These are phyloP conservation scores for Tolypocladium inflatum DNA, from an alignment of 2,329 filamentous ascomycete species.

Conservation along the genomic window DNA sequence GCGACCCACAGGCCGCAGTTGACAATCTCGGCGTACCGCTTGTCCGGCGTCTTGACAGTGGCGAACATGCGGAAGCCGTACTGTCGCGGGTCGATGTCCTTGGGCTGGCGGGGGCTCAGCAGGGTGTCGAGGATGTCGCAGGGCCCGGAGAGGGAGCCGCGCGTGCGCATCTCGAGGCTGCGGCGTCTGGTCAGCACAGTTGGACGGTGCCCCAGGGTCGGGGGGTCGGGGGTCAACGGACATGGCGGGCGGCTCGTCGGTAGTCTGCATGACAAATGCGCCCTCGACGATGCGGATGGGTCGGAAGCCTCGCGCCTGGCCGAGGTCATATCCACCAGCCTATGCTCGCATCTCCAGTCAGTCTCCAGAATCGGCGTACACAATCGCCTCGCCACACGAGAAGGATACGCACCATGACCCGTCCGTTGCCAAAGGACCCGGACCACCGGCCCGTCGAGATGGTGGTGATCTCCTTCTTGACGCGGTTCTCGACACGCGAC, in stretches of 20 bases:
- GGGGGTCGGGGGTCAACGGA: constrained; percentile 12
- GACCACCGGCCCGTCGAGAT: constrained; percentile 37
- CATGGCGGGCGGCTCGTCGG: constrained; percentile 36
- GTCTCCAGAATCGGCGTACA: constrained; percentile 1
- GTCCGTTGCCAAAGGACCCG: constrained; percentile 38
- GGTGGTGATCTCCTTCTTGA: constrained; percentile 38
- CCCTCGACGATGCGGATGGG: constrained; percentile 35
- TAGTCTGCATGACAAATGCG: constrained; percentile 38
- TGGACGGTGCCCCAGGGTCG: background rate
- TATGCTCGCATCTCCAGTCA: constrained; percentile 9
- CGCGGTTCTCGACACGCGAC: constrained; percentile 32
- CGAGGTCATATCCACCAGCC: constrained; percentile 33
- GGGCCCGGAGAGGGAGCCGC: constrained; percentile 37
- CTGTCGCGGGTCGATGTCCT: constrained; percentile 29
- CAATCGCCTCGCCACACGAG: background rate
- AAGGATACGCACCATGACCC: constrained; percentile 29
- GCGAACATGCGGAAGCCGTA: constrained; percentile 41
- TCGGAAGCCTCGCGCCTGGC: constrained; percentile 28
- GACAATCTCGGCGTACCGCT: constrained; percentile 36
- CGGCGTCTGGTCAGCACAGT: background rate
- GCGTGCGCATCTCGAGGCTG: constrained; percentile 34
- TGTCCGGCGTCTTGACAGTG: constrained; percentile 39
- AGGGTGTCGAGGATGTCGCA: constrained; percentile 31
- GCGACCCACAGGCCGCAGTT: constrained; percentile 42
- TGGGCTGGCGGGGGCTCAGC: constrained; percentile 25